Percentiles rank a stretch among this genome's conserved stretches.
Conservation (phyloP, 1,139 yeast species). For the Magnusiomyces ingens region DNA sequence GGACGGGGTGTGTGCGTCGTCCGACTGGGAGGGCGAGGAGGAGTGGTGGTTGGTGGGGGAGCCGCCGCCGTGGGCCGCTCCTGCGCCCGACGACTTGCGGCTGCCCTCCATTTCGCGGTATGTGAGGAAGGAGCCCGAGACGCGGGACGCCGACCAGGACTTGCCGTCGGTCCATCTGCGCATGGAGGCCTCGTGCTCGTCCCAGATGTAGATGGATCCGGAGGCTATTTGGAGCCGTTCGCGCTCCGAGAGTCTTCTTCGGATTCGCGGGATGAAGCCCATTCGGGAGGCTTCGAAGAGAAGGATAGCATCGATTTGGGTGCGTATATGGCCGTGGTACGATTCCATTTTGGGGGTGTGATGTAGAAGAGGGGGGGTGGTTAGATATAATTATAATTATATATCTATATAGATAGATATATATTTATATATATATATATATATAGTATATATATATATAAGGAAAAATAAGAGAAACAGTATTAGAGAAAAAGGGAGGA, state of each 20-base stretch:
- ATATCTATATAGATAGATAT: neutral
- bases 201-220: conserved; percentile 54
- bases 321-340: conserved; percentile 45
- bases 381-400: too few species aligned
- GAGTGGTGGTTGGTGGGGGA: too few species aligned
- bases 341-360: conserved; percentile 38
- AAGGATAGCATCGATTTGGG: conserved; percentile 49
- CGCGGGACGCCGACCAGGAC: conserved; percentile 57
- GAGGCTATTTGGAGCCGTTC: conserved; percentile 44
- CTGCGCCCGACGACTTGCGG: conserved; percentile 8
- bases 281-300: conserved; percentile 50
- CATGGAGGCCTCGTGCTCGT: conserved; percentile 54
- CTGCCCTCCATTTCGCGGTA: conserved; percentile 46
- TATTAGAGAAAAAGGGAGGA: neutral
- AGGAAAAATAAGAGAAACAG: neutral
- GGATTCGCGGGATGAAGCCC: conserved; percentile 43
- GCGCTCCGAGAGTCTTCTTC: conserved; percentile 44
- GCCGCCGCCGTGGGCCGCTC: neutral
- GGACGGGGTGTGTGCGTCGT: neutral
- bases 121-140: conserved; percentile 48
- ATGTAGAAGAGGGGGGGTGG: neutral
- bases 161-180: conserved; percentile 62
- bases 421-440: neutral
- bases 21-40: too few species aligned
- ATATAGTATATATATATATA: neutral